Percentiles rank a stretch among this genome's conserved stretches.
Evolutionary conservation across 2,329 filamentous ascomycete genomes (phyloP).

Genomic region (Didymella exigua): DNA sequence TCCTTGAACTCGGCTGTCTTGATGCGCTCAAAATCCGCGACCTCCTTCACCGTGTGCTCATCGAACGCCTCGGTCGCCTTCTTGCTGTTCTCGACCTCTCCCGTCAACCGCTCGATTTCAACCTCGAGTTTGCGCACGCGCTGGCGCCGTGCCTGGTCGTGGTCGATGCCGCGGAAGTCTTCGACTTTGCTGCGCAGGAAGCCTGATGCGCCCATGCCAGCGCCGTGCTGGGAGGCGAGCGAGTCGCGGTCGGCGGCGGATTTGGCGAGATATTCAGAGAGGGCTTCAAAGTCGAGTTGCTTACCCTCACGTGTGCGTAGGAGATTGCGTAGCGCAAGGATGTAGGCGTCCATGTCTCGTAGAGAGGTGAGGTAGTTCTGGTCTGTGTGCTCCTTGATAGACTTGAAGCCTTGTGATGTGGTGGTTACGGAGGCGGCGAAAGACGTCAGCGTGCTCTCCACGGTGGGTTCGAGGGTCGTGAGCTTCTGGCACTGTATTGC

Average conservation of each 20-base stretch:
- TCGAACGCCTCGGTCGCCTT: slow-evolving; percentile 91
- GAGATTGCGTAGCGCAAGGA: slow-evolving; percentile 80
- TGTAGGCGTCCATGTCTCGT: slow-evolving; percentile 95
- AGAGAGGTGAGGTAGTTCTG: slow-evolving; percentile 93
- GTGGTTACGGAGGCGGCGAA: slow-evolving; percentile 89
- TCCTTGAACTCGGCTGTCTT: slow-evolving; percentile 91
- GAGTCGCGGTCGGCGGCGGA: slow-evolving; percentile 84
- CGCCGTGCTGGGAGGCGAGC: slow-evolving; percentile 69
- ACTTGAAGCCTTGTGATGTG: slow-evolving; percentile 76
- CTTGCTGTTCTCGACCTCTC: slow-evolving; percentile 83
- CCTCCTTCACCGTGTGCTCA: slow-evolving; percentile 92
- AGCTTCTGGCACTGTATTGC: slow-evolving; percentile 95
- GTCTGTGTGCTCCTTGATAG: slow-evolving; percentile 88
- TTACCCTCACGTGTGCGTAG: slow-evolving; percentile 96
- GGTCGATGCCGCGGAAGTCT: slow-evolving; percentile 94
- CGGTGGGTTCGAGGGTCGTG: slow-evolving; percentile 83
- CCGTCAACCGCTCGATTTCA: slow-evolving; percentile 87
- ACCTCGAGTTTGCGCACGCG: slow-evolving; percentile 88
- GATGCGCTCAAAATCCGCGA: slow-evolving; percentile 93
- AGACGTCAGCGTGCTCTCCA: slow-evolving; percentile 79
- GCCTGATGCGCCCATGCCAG: slow-evolving; percentile 74
- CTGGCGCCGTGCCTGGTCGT: slow-evolving; percentile 88
- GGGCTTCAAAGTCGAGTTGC: slow-evolving; percentile 93
- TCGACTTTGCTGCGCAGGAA: slow-evolving; percentile 95
- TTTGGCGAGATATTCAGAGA: slow-evolving; percentile 95